A percentile compares a stretch with the other conserved stretches of the same genome.
phyloP scores from a whole-genome alignment of 1,284 basidiomycete species.

The Heterobasidion irregulare region DNA sequence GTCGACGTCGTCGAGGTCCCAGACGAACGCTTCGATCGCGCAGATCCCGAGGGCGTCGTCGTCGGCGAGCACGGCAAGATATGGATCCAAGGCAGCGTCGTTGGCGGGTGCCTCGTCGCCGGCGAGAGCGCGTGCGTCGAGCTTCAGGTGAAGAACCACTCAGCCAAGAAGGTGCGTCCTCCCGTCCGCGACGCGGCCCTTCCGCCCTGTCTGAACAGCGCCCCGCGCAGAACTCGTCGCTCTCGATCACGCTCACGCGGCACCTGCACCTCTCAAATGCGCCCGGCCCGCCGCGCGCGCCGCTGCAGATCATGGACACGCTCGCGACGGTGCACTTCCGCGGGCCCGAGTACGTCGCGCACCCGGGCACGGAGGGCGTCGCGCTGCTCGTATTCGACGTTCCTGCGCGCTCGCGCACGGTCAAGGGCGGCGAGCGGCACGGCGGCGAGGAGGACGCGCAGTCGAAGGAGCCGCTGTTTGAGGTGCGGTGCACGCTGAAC shows the following conservation, averaged over 20 bases:
- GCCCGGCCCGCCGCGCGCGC: constrained; percentile 30
- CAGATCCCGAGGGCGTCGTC: constrained; percentile 42
- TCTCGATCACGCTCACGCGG: constrained; percentile 50
- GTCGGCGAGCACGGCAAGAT: constrained; percentile 72
- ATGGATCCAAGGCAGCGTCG: constrained; percentile 59
- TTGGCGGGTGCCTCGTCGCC: constrained; percentile 54
- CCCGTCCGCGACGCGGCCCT: background rate
- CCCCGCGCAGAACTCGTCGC: constrained; percentile 52
- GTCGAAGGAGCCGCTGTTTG: constrained; percentile 45
- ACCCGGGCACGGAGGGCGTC: constrained; percentile 64
- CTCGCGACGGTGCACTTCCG: constrained; percentile 60
- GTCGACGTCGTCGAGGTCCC: constrained; percentile 56
- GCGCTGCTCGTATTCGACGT: constrained; percentile 71
- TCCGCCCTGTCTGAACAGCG: background rate
- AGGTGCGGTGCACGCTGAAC: constrained; percentile 46
- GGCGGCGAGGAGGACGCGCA: constrained; percentile 23
- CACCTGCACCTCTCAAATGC: constrained; percentile 45
- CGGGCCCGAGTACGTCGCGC: constrained; percentile 63
- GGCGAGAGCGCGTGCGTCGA: constrained; percentile 65
- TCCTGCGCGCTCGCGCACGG: constrained; percentile 50
- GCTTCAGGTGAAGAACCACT: constrained; percentile 72
- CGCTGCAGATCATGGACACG: constrained; percentile 55
- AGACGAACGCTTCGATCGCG: constrained; percentile 19
- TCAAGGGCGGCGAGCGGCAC: constrained; percentile 41
- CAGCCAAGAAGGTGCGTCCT: constrained; percentile 54